Conservation (phyloP, 129 eudicot species). For the Glebionis coronaria region DNA sequence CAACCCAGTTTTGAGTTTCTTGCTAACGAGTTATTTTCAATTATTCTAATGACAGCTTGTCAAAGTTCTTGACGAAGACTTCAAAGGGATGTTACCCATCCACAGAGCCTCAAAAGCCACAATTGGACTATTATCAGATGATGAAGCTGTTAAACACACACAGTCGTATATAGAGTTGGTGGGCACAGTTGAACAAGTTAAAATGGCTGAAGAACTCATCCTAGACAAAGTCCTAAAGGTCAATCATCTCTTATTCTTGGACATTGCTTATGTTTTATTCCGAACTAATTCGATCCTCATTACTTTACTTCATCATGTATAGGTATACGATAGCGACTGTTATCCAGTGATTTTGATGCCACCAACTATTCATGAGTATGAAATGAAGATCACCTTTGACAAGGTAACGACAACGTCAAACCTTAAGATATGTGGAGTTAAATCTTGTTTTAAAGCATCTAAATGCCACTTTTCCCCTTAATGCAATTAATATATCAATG, state of each 20-base stretch:
- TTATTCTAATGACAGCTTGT: conserved; percentile 10
- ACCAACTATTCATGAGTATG: conserved; percentile 19
- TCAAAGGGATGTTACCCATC: conserved; percentile 1
- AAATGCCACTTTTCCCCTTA: too few species aligned
- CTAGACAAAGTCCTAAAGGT: conserved; percentile 21
- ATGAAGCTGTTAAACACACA: neutral
- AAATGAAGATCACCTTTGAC: conserved; percentile 2
- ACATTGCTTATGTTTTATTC: neutral
- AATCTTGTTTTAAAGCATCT: neutral
- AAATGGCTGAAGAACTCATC: conserved; percentile 30
- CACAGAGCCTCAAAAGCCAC: conserved; percentile 26
- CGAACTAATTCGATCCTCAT: neutral
- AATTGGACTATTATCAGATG: conserved; percentile 22
- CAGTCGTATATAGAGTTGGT: conserved; percentile 21
- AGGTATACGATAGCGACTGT: conserved; percentile 7
- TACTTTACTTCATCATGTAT: neutral
- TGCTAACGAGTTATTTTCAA: neutral
- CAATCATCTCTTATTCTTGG: neutral
- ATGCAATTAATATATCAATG: too few species aligned
- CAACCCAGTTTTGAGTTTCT: neutral
- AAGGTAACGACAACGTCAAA: conserved; percentile 14
- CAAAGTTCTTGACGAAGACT: conserved; percentile 2
- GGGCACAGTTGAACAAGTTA: conserved; percentile 27
- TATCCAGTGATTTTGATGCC: conserved; percentile 32
- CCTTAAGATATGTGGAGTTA: too few species aligned